Evolutionary conservation across 1,284 basidiomycete species (phyloP).

Genomic region (Athelia sp.): DNA sequence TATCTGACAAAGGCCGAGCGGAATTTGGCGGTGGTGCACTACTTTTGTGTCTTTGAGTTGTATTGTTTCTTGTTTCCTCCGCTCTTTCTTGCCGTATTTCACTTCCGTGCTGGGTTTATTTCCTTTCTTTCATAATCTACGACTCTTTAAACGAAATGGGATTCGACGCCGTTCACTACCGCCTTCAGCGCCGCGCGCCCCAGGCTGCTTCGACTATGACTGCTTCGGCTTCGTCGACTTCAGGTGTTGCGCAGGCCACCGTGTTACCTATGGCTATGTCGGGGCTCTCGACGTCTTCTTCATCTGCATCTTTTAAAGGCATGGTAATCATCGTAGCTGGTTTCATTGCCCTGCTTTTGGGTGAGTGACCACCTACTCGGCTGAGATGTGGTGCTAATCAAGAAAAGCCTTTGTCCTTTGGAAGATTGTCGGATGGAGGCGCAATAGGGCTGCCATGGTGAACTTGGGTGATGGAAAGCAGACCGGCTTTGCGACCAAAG

Average conservation of each 20-base stretch:
- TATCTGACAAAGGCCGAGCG: too few species aligned
- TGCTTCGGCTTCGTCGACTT: background rate
- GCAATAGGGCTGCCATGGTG: background rate
- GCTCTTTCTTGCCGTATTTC: background rate
- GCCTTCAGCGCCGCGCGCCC: constrained; percentile 15
- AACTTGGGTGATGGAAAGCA: background rate
- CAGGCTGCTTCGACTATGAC: constrained; percentile 7
- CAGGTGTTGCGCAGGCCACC: background rate
- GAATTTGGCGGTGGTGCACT: too few species aligned
- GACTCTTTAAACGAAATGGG: background rate
- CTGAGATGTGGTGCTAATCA: background rate
- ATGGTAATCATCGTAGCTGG: constrained; percentile 25
- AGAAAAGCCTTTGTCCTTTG: constrained; percentile 21
- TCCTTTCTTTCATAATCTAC: constrained; percentile 6
- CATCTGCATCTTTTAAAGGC: constrained; percentile 17
- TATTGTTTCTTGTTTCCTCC: background rate
- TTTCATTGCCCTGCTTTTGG: constrained; percentile 24
- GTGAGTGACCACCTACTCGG: constrained; percentile 15
- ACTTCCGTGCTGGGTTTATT: background rate
- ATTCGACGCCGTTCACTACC: constrained; percentile 1
- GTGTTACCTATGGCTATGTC: background rate
- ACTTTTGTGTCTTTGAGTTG: background rate
- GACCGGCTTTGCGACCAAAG: constrained; percentile 1
- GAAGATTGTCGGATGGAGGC: constrained; percentile 22
- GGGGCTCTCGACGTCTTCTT: background rate